Evolutionary conservation across 192 early-diverging fungal species (phyloP), one percentile per base, ranked within the genome.

Genomic region (Jimgerdemannia flammicorona): DNA sequence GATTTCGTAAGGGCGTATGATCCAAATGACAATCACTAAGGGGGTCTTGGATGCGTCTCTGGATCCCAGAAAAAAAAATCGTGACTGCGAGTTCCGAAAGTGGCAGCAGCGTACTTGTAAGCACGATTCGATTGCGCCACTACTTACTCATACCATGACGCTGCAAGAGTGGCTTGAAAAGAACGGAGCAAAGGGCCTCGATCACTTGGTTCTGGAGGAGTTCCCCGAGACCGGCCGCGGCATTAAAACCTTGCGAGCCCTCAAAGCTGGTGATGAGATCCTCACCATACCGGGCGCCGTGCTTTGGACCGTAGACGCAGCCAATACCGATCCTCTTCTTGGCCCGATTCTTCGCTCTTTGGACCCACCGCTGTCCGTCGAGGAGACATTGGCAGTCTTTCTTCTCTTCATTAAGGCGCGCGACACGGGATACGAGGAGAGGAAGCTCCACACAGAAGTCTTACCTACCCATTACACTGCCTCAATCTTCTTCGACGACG

Each of bases 171-270:
- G 72, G 72, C 72, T 73, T 65, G 59, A 67, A 42, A 59, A 8
- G 43, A 66, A 66, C n/a, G 64, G 72, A 66, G 72, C 59, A 18
- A 43, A 73, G 64, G 72, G 72, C 19, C 59, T 66, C 9, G 66
- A 7, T 10, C 66, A 41, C 41, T 29, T 73, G 43, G 63, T 43
- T 40, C 29, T 73, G 44, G 72, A 73, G 40, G 59, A 66, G 8
- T 80, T 79, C 70, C 79, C 79, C 17, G 70, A 73, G 20, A 80
- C 79, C 18, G 79, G 79, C 10, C 70, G 79, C 29, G 79, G 79
- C n/a, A 41, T 80, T 29, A 66, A 74, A 66, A 74, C 79, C 4
- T 42, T 70, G 29, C 64, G 59, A 40, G 39, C 66, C 42, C 66
- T 80, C 17, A 64, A 65, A 20, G 49, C 39, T 3, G 39, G 59